Base-by-base conservation (phyloP, 1,284 basidiomycete species). In the Leucoagaricus sp. region DNA sequence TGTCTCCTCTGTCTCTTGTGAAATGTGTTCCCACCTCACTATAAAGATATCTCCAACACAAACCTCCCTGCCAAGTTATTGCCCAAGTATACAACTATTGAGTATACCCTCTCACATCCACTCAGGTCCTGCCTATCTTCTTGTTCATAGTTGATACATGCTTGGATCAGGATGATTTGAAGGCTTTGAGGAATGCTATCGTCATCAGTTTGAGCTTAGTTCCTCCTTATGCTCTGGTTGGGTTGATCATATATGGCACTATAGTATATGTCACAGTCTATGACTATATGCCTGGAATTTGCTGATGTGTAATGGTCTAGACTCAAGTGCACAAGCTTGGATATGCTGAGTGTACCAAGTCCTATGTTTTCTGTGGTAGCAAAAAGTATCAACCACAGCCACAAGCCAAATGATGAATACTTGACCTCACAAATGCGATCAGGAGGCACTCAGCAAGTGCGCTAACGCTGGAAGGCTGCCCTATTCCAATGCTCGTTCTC, bases 291-390 rank as follows among this genome's bases (percentile, higher is more conserved):
- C n/a, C 15, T 8, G 5, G 41, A n/a, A n/a, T n/a, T 7, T 28
- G 23, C 36, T 23, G 26, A 31, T 17, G 17, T 34, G 15, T 26
- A 28, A 10, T n/a, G 48, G 17, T 23, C 15, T n/a, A 96, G 94
- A 85, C 96, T 6, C 96, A 98, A 89, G 95, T 99, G 1, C 96
- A 99, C 73, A 96, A 99, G 76, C 90, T 99, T 49, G 95, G 96
- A 29, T 99, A 98, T 69, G 86, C 89, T 1, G 92, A 96, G 69
- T 99, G 96, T 78, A 94, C 88, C 75, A 99, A 99, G 75, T 96
- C 95, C 4, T 99, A 96, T 73, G 96, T 99, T 60, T 99, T 99
- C 87, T 90, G 96, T 33, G 97, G 97, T 52, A 93, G 92, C n/a
- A 99, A 99, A 75, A 97, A 99, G 69, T 99, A 99, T 72, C 78